These are phyloP conservation scores for Aureobasidium namibiae DNA, from an alignment of 2,329 filamentous ascomycete genomes.

Conservation along the genomic window DNA sequence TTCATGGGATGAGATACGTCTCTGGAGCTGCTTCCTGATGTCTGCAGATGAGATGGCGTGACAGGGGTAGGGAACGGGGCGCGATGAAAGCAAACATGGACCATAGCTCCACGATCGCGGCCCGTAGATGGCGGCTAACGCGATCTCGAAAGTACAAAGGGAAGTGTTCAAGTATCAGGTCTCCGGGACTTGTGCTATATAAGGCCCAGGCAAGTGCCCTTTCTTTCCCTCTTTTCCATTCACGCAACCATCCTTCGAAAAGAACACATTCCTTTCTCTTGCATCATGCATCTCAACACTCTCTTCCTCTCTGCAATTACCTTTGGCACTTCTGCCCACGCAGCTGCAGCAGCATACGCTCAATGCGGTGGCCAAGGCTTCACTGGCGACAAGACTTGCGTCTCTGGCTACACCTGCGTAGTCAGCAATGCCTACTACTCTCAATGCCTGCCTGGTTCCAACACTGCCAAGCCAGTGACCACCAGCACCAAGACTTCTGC, in stretches of 20 bases:
- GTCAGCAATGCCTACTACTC: conserved; percentile 19
- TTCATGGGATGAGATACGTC: neutral
- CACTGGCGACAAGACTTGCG: conserved; percentile 19
- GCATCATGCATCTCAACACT: neutral
- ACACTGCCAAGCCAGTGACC: neutral
- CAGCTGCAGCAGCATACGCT: conserved; percentile 13
- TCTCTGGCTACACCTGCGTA: conserved; percentile 18
- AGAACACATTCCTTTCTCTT: neutral
- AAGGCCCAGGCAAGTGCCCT: neutral
- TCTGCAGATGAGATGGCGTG: neutral
- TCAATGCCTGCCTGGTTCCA: conserved; percentile 17
- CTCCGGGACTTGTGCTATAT: neutral
- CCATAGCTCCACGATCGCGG: neutral
- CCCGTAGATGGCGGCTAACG: neutral
- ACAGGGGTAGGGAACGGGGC: neutral
- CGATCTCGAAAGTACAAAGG: too few relatives aligned
- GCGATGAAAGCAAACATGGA: neutral
- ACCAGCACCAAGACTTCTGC: neutral
- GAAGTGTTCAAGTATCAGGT: neutral
- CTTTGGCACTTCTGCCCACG: neutral
- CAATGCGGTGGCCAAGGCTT: conserved; percentile 20
- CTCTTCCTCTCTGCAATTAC: neutral
- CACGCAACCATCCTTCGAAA: neutral
- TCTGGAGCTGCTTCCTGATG: neutral
- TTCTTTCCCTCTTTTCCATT: neutral